phyloP scores from a whole-genome alignment of 106 monocot species.

The Apostasia shenzhenica region DNA sequence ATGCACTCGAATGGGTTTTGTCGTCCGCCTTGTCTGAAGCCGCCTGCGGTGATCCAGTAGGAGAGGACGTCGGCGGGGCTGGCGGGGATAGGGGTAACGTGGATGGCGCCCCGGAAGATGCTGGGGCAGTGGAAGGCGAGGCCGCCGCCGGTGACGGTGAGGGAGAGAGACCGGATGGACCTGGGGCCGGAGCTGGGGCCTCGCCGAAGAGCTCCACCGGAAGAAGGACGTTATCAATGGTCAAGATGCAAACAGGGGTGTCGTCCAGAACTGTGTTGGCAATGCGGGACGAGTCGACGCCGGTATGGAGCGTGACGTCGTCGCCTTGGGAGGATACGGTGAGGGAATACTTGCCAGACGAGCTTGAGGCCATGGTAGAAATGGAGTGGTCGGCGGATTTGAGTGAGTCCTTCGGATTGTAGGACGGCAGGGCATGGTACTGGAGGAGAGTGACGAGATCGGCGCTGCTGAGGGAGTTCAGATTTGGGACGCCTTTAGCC shows the following conservation, averaged over 20 bases:
- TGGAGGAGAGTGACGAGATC: conserved; percentile 77
- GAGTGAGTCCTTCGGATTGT: conserved; percentile 69
- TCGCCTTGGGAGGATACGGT: conserved; percentile 51
- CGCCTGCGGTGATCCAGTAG: conserved; percentile 15
- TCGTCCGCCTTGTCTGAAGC: conserved; percentile 20
- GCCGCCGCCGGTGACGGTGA: conserved; percentile 12
- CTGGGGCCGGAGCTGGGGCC: conserved; percentile 39
- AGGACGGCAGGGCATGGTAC: conserved; percentile 77
- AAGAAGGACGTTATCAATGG: conserved; percentile 57
- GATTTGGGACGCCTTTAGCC: conserved; percentile 50
- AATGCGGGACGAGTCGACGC: conserved; percentile 64
- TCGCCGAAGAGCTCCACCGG: conserved; percentile 52
- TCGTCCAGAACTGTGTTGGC: conserved; percentile 64
- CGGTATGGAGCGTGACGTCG: conserved; percentile 76
- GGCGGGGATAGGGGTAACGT: conserved; percentile 20
- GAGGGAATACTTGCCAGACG: conserved; percentile 59
- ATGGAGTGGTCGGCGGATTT: conserved; percentile 28
- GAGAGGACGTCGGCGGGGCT: conserved; percentile 23
- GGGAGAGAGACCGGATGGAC: conserved; percentile 7
- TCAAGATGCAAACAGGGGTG: conserved; percentile 50
- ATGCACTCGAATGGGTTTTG: background rate
- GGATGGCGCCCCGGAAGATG: conserved; percentile 12
- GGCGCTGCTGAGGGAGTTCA: conserved; percentile 52
- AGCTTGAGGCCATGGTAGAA: conserved; percentile 59
- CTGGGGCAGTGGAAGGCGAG: conserved; percentile 5